These are phyloP conservation scores for Pontederia crassipes DNA, from an alignment of 176 grass and related monocot species.

Conservation along the genomic window DNA sequence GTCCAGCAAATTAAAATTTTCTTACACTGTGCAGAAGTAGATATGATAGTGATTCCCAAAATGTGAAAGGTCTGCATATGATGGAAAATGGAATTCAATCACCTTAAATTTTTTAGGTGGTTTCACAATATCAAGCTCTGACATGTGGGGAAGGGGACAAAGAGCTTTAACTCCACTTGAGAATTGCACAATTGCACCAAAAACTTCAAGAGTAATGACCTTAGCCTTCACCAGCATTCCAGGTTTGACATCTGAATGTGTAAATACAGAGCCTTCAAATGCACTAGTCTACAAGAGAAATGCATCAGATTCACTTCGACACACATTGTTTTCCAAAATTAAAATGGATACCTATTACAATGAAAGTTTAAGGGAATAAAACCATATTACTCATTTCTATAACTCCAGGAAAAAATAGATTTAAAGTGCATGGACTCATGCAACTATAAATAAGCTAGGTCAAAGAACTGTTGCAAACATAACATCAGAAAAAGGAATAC, in stretches of 20 bases:
- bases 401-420: no score
- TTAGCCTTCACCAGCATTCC: constrained; percentile 87
- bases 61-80: background rate
- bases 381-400: no score
- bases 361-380: no score
- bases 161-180: constrained; percentile 90
- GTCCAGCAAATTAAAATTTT: constrained; percentile 9
- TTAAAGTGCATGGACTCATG: no score
- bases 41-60: background rate
- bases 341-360: no score
- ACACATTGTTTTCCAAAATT: no score
- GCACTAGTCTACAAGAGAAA: constrained; percentile 64
- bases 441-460: no score
- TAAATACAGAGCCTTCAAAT: constrained; percentile 96
- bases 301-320: background rate
- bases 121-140: constrained; percentile 80
- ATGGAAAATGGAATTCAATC: constrained; percentile 9
- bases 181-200: constrained; percentile 77
- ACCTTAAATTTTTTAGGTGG: constrained; percentile 99
- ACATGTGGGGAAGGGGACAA: constrained; percentile 90
- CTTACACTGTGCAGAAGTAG: no score
- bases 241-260: constrained; percentile 95
- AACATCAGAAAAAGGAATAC: no score
- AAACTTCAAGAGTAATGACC: constrained; percentile 57
- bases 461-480: no score